Evolutionary conservation across 352 stramenopile species (phyloP).

Genomic region (Globisporangium ultimum): DNA sequence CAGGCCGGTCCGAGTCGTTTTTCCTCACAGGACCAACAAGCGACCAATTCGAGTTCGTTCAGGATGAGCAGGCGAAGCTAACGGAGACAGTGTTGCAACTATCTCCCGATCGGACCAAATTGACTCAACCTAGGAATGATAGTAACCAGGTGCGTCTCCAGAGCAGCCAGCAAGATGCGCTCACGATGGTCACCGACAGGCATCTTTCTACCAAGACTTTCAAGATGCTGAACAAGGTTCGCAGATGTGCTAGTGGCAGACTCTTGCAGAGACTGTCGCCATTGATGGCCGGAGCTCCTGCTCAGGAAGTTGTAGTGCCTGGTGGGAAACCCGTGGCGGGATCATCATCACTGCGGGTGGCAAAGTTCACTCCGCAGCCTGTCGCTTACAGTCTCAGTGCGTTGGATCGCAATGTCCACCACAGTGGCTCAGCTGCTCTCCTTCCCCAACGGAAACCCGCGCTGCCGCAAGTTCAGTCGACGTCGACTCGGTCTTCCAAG

Average conservation of each 20-base stretch:
- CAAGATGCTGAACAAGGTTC: neutral
- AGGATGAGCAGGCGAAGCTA: conserved; percentile 14
- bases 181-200: neutral
- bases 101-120: conserved; percentile 2
- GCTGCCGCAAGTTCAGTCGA: conserved; percentile 6
- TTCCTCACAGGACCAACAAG: conserved; percentile 12
- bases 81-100: neutral
- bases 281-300: neutral
- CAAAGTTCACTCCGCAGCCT: conserved; percentile 13
- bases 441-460: neutral
- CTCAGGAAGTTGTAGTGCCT: neutral
- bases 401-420: conserved; percentile 5
- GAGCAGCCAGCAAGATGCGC: conserved; percentile 1
- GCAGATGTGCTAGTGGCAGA: neutral
- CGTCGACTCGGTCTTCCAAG: neutral
- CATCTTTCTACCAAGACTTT: neutral
- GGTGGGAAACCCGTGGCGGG: neutral
- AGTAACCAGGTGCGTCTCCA: neutral
- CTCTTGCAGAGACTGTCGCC: conserved; percentile 5
- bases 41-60: conserved; percentile 14
- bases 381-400: conserved; percentile 19
- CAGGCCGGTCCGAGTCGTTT: conserved; percentile 11
- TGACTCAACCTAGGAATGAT: neutral
- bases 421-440: neutral
- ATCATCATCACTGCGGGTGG: conserved; percentile 11